phyloP scores from a whole-genome alignment of 2,329 filamentous ascomycete species.

The Cladosporium oxysporum region DNA sequence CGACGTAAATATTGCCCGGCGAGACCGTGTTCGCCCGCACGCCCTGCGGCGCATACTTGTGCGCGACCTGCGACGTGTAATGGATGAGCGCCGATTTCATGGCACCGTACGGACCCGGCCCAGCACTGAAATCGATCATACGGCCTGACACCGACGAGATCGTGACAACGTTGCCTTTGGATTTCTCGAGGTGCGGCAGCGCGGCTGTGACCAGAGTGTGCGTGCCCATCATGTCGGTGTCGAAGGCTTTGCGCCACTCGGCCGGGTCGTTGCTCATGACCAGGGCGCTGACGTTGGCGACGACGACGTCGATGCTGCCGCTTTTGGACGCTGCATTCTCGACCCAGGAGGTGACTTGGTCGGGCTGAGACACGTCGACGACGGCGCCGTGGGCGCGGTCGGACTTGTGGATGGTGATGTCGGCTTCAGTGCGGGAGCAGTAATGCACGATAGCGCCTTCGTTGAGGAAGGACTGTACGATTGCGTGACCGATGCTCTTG shows the following conservation, averaged over 20 bases:
- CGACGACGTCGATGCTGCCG: constrained; percentile 33
- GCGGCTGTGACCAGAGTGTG: constrained; percentile 36
- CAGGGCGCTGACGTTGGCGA: constrained; percentile 37
- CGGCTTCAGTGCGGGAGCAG: constrained; percentile 32
- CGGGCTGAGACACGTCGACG: constrained; percentile 32
- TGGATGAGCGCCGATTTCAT: constrained; percentile 42
- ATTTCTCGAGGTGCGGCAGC: constrained; percentile 38
- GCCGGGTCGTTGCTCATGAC: constrained; percentile 31
- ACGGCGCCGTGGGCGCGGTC: constrained; percentile 27
- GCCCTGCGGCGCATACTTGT: constrained; percentile 38
- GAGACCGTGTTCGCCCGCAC: constrained; percentile 40
- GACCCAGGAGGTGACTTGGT: constrained; percentile 30
- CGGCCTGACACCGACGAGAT: constrained; percentile 41
- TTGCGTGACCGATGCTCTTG: constrained; percentile 35
- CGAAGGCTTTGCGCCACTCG: constrained; percentile 33
- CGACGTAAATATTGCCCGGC: constrained; percentile 42
- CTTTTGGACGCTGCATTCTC: constrained; percentile 24
- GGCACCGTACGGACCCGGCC: constrained; percentile 41
- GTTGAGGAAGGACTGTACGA: constrained; percentile 31
- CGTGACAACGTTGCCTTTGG: constrained; percentile 39
- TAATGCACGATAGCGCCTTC: constrained; percentile 38
- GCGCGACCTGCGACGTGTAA: constrained; percentile 41
- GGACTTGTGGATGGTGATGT: constrained; percentile 24
- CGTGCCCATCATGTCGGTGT: constrained; percentile 40
- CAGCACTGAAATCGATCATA: constrained; percentile 41